Conservation (phyloP, 192 early-diverging fungal genomes). For the Coemansia sp. region DNA sequence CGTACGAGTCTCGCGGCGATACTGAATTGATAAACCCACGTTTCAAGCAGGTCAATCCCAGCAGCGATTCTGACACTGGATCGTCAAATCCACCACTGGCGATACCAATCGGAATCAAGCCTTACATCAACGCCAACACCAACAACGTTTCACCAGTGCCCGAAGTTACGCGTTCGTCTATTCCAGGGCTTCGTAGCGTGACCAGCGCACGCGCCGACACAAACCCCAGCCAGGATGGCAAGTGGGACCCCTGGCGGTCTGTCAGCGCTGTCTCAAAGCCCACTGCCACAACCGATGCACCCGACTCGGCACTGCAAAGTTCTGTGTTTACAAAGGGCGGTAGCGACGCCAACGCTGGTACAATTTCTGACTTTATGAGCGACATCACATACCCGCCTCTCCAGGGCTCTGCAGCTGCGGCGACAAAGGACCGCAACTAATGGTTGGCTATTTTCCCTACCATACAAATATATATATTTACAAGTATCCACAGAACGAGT, state of each 20-base stretch:
- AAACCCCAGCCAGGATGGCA: constrained; percentile 1
- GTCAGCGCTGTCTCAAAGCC: constrained; percentile 23
- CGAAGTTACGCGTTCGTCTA: constrained; percentile 20
- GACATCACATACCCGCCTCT: constrained; percentile 48
- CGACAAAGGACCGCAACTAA: neutral
- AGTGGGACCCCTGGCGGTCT: constrained; percentile 47
- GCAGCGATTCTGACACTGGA: constrained; percentile 30
- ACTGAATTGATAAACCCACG: constrained; percentile 4
- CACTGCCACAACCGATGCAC: neutral
- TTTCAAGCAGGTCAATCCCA: constrained; percentile 26
- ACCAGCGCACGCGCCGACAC: neutral
- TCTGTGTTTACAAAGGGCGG: constrained; percentile 22
- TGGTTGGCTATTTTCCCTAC: too few species aligned
- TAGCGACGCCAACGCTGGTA: constrained; percentile 2
- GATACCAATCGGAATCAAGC: neutral
- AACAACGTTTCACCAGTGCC: neutral
- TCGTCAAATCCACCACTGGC: too few species aligned
- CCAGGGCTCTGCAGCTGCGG: constrained; percentile 11
- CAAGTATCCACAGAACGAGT: neutral
- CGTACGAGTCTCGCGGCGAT: neutral
- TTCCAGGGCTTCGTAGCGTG: constrained; percentile 35
- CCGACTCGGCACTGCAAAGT: constrained; percentile 37
- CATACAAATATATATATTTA: neutral
- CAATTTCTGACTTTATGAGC: constrained; percentile 35
- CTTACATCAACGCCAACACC: neutral